Conservation (phyloP, 345 rosid genomes). For the Lepidium sativum region DNA sequence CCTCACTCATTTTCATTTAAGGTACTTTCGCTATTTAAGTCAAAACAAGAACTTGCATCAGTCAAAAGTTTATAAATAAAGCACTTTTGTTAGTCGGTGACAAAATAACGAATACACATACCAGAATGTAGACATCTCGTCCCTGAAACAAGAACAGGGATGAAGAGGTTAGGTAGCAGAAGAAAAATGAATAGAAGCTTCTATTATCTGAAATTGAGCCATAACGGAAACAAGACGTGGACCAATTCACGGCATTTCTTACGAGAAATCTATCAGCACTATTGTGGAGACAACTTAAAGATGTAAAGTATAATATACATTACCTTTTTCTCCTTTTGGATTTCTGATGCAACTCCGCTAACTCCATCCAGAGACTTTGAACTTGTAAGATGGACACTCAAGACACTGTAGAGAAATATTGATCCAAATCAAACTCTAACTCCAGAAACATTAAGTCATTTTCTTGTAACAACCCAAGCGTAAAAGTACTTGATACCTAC, state of each 20-base stretch:
- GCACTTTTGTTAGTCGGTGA: background rate
- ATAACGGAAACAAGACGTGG: background rate
- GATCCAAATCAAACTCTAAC: background rate
- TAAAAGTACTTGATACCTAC: constrained; percentile 30
- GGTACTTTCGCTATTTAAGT: background rate
- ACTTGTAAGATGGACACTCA: constrained; percentile 88
- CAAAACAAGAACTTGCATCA: background rate
- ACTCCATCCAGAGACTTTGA: constrained; percentile 83
- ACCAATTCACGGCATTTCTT: background rate
- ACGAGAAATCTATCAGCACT: background rate
- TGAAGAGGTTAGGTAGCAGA: constrained; percentile 11
- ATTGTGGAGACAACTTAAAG: background rate
- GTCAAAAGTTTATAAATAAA: background rate
- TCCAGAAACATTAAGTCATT: background rate
- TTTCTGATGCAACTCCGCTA: constrained; percentile 78
- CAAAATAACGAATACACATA: constrained; percentile 28
- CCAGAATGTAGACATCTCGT: constrained; percentile 96
- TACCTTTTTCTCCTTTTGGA: constrained; percentile 95
- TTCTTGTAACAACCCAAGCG: background rate
- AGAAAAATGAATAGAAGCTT: background rate
- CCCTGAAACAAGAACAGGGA: constrained; percentile 58
- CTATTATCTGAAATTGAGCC: background rate
- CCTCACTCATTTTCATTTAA: constrained; percentile 4
- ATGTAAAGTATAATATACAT: background rate
- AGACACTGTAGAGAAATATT: constrained; percentile 42